Evolutionary conservation across 208 protist genomes (phyloP), one percentile per base, ranked within the genome.

Genomic region (Leishmania tarentolae): DNA sequence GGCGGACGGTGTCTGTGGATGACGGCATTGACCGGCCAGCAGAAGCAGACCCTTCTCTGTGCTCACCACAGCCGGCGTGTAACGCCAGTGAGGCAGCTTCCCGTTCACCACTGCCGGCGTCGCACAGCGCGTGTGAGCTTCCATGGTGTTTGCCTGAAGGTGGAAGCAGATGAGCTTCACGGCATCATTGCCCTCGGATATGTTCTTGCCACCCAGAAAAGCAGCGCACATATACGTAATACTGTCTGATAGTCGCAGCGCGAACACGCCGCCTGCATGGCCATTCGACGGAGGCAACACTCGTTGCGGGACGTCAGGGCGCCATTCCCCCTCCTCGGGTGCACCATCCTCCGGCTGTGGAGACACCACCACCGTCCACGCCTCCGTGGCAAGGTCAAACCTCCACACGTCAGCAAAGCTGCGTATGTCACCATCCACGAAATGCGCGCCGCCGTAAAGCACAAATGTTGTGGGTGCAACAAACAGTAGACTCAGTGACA

Each of bases 121-220:
- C 42, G 75, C 84, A 44, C 24, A 9, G n/a, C 50, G 15, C 50
- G 78, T 46, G 37, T 57, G 19, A 40, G 77, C 80, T 15, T 80
- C 80, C 40, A 42, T 70, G 9, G 61, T 69, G 24, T 52, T 21
- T 28, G 44, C 21, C 24, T 37, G 42, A 2, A 37, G 50, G 24
- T 24, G 47, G 15, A 75, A 76, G 37, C 73, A 35, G 9, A 95
- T 73, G n/a, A 84, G 57, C 70, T 92, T 91, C 57, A 92, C 86
- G n/a, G 68, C 80, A 68, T 95, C 89, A 74, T 88, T 88, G n/a
- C 92, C 92, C 79, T 88, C 85, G 3, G 85, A 57, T 42, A 85
- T 75, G 74, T 95, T 86, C 74, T 95, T 95, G 52, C 92, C 92
- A 44, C 90, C 92, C 19, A 93, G 76, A 86, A 95, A 95, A 28